A percentile compares a stretch with the other conserved stretches of the same genome.
These are phyloP conservation scores for Phyllosticta citribraziliensis DNA, from an alignment of 2,329 filamentous ascomycete species.

Conservation along the genomic window DNA sequence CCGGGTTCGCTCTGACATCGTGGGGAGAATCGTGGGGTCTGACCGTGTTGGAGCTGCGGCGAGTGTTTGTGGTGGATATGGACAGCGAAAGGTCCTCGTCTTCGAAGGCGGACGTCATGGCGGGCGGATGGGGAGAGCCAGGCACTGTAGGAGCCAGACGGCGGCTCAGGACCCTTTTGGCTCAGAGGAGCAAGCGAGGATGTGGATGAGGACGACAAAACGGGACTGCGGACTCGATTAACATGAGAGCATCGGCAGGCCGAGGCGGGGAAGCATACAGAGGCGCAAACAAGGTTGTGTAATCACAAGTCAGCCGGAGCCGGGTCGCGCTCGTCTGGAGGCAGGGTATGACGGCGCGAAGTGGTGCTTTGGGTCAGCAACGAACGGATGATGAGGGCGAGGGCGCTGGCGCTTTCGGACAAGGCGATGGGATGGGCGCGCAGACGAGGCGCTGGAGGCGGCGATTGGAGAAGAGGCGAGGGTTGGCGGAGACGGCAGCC, in stretches of 20 bases:
- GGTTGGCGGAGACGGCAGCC: slow-evolving; percentile 1
- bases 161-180: background rate
- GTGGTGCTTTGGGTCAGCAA: background rate
- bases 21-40: slow-evolving; percentile 13
- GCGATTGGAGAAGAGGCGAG: background rate
- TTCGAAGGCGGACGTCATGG: slow-evolving; percentile 48
- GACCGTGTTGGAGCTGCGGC: slow-evolving; percentile 11
- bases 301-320: background rate
- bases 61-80: slow-evolving; percentile 15
- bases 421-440: background rate
- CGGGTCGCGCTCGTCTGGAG: background rate
- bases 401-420: background rate
- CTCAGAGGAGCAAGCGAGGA: background rate
- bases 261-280: slow-evolving; percentile 1
- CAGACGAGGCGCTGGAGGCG: background rate
- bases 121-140: background rate
- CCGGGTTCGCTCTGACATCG: background rate
- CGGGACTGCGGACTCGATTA: background rate
- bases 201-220: background rate
- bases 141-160: background rate
- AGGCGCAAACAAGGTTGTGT: slow-evolving; percentile 1
- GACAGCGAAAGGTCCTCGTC: slow-evolving; percentile 44
- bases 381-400: background rate
- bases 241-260: background rate
- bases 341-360: background rate